These are phyloP conservation scores for Amniculicola lignicola DNA, from an alignment of 495 filamentous ascomycete species.

Conservation along the genomic window DNA sequence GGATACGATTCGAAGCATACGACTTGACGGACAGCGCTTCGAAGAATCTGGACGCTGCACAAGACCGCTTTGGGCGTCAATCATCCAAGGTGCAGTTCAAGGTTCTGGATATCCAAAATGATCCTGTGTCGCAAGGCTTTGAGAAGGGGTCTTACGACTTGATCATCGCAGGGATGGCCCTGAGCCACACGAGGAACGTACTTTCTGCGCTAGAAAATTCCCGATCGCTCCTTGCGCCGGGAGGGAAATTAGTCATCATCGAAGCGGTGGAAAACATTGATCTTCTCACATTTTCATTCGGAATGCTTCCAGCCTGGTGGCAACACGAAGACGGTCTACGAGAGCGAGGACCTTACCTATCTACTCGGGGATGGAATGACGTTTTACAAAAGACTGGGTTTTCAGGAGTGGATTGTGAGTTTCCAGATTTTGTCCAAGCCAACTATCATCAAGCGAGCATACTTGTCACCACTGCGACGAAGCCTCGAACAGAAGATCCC, in stretches of 20 bases:
- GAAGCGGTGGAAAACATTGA: background rate
- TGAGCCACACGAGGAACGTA: background rate
- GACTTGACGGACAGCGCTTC: no score
- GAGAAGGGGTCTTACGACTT: constrained; percentile 6
- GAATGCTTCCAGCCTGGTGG: background rate
- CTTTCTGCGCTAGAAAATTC: background rate
- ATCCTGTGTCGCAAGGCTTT: constrained; percentile 12
- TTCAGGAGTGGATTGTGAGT: no score
- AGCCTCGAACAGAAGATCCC: no score
- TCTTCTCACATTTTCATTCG: background rate
- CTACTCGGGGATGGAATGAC: no score
- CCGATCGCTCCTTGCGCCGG: background rate
- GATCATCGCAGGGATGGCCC: constrained; percentile 6
- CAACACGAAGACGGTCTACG: background rate
- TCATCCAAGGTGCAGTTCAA: background rate
- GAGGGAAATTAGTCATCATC: background rate
- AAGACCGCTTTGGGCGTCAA: no score
- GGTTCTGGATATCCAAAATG: constrained; percentile 5
- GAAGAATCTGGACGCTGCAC: no score
- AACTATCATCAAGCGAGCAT: no score
- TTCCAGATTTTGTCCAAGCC: no score
- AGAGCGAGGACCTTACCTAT: background rate
- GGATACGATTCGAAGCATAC: no score
- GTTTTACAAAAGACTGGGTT: no score
- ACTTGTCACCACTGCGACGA: no score